Evolutionary conservation across 2,329 filamentous ascomycete species (phyloP), one percentile per base, ranked within the genome.

Genomic region (Diaporthe citriasiana): DNA sequence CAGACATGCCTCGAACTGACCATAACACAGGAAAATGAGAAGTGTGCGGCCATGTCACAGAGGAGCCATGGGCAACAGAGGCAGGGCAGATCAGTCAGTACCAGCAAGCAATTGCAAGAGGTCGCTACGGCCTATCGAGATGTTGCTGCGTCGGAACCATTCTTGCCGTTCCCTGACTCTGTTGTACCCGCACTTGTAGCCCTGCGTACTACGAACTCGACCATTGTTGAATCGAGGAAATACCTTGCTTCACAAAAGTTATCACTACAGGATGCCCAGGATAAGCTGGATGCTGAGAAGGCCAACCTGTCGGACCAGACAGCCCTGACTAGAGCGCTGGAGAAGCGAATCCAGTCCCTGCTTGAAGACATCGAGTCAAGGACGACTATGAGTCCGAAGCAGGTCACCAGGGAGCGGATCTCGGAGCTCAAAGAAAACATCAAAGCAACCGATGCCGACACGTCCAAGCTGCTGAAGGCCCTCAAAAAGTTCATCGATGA

Each of bases 401-500:
- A 94, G 76, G 84, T 92, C 17, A 90, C 90, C 2, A 87, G 87
- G 73, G 91, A 94, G 73, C 86, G 89, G 57, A 85, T 94, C n/a
- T 84, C 85, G 10, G 87, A 91, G 75, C 87, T 95, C 76, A 87
- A 86, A 76, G 82, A 85, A 59, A 89, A 90, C 79, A 92, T 91
- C 79, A 85, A 84, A 66, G 80, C 83, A 53, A 93, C 94, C 78
- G 89, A 93, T 73, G 84, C 81, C 69, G 89, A 92, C 76, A 92
- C 91, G 1, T 84, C 86, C 1, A 86, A 84, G 55, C 84, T 97
- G 22, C 89, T 93, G 72, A 88, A 87, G 73, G 87, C 89, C 0
- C 87, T 97, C 72, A 89, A 92, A 76, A 85, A 84, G 22, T 97
- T 97, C 79, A 92, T 96, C 73, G 90, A 94, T 75, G 85, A 90